These are phyloP conservation scores for Mimosa pudica DNA, from an alignment of 306 rosid genomes.

Conservation along the genomic window DNA sequence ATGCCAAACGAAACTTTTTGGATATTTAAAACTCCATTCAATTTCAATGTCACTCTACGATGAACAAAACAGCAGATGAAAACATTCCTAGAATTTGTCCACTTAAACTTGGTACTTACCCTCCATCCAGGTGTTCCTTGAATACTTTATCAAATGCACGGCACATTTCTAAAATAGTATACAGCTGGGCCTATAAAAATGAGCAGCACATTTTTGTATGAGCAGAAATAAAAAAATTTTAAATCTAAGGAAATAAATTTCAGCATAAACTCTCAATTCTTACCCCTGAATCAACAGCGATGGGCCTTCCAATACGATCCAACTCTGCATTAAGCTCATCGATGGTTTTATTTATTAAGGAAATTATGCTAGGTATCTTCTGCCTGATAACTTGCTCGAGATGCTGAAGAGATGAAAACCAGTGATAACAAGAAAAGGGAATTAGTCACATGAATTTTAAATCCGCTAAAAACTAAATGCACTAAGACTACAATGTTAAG, in stretches of 20 bases:
- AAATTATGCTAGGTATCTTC: conserved; percentile 73
- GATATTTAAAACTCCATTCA: neutral
- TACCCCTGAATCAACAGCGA: conserved; percentile 90
- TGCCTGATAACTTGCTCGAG: conserved; percentile 82
- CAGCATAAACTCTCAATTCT: conserved; percentile 32
- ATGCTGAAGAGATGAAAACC: conserved; percentile 52
- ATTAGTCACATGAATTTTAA: conserved; percentile 23
- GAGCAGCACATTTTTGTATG: conserved; percentile 7
- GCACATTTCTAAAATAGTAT: conserved; percentile 88
- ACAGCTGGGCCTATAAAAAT: conserved; percentile 72
- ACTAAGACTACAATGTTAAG: neutral
- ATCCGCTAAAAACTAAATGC: neutral
- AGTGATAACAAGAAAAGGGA: conserved; percentile 16
- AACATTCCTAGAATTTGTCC: conserved; percentile 16
- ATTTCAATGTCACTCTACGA: conserved; percentile 14
- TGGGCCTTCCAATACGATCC: conserved; percentile 88
- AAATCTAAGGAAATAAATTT: conserved; percentile 24
- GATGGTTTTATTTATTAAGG: conserved; percentile 81
- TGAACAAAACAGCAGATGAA: neutral
- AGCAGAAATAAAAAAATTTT: conserved; percentile 6
- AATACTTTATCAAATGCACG: conserved; percentile 95
- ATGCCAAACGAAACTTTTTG: too few species aligned
- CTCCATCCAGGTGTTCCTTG: conserved; percentile 94
- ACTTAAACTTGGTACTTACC: conserved; percentile 53
- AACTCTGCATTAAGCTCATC: conserved; percentile 91